Evolutionary conservation across 208 protist genomes (phyloP).

Genomic region (Naegleria gruberi): DNA sequence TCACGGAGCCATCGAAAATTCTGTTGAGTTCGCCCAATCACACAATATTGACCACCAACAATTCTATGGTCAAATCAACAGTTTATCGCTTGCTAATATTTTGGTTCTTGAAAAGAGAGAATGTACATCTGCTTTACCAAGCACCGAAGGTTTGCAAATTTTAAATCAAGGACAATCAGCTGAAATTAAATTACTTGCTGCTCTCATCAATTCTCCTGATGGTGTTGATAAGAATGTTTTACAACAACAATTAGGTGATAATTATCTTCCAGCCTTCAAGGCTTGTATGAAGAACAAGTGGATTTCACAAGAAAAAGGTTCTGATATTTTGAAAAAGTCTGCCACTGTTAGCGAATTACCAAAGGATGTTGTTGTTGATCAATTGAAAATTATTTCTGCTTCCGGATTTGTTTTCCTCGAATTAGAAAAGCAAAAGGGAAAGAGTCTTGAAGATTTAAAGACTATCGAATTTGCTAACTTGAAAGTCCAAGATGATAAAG

Average conservation of each 20-base stretch:
- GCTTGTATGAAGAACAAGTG: neutral
- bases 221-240: neutral
- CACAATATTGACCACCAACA: conserved; percentile 61
- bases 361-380: neutral
- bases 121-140: conserved; percentile 52
- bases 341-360: neutral
- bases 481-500: neutral
- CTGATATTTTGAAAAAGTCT: neutral
- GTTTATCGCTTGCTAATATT: conserved; percentile 65
- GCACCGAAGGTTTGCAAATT: conserved; percentile 69
- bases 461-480: conserved; percentile 28
- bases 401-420: neutral
- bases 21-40: conserved; percentile 25
- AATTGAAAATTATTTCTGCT: neutral
- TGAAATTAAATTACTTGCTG: conserved; percentile 68
- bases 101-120: conserved; percentile 49
- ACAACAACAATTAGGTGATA: neutral
- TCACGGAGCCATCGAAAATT: conserved; percentile 27
- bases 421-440: conserved; percentile 18
- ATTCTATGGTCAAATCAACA: conserved; percentile 77
- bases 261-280: neutral
- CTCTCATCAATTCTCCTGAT: conserved; percentile 28
- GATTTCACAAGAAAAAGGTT: conserved; percentile 21
- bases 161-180: conserved; percentile 60
- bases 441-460: conserved; percentile 47